Percentiles rank a stretch among this genome's conserved stretches.
Evolutionary conservation across 2,329 filamentous ascomycete genomes (phyloP).

Genomic region (Fusarium sp.): DNA sequence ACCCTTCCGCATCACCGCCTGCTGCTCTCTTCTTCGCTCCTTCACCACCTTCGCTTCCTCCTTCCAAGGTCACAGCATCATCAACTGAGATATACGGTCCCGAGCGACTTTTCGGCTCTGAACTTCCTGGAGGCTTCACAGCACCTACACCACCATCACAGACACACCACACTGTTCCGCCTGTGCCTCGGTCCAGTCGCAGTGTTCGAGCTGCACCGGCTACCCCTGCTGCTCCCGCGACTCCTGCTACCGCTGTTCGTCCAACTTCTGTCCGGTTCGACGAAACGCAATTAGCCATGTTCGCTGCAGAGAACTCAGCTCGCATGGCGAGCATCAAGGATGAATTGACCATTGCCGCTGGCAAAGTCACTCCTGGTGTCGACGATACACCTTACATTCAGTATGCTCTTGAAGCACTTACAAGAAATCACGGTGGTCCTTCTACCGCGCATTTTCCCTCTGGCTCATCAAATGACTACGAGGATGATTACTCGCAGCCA

Average conservation of each 20-base stretch:
- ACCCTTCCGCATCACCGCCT: constrained; percentile 50
- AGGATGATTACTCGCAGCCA: constrained; percentile 49
- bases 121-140: constrained; percentile 40
- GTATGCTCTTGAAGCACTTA: constrained; percentile 90
- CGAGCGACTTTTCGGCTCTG: constrained; percentile 55
- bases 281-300: constrained; percentile 56
- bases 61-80: constrained; percentile 47
- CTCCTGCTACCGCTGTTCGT: constrained; percentile 9
- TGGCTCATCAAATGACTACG: constrained; percentile 50
- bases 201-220: not conserved
- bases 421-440: constrained; percentile 74
- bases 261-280: constrained; percentile 52
- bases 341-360: constrained; percentile 62
- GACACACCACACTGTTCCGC: constrained; percentile 28
- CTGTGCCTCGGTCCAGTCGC: constrained; percentile 5
- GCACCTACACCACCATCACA: constrained; percentile 37
- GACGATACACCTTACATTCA: constrained; percentile 91
- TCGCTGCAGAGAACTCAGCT: constrained; percentile 51
- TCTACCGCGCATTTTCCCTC: constrained; percentile 65
- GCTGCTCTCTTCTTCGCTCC: constrained; percentile 53
- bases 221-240: constrained; percentile 24
- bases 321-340: constrained; percentile 62
- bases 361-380: constrained; percentile 76
- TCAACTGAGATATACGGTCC: constrained; percentile 60
- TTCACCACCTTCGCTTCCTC: constrained; percentile 54